phyloP scores from a whole-genome alignment of 164 flowering plant genomes.

The Tetrastigma voinierianum region DNA sequence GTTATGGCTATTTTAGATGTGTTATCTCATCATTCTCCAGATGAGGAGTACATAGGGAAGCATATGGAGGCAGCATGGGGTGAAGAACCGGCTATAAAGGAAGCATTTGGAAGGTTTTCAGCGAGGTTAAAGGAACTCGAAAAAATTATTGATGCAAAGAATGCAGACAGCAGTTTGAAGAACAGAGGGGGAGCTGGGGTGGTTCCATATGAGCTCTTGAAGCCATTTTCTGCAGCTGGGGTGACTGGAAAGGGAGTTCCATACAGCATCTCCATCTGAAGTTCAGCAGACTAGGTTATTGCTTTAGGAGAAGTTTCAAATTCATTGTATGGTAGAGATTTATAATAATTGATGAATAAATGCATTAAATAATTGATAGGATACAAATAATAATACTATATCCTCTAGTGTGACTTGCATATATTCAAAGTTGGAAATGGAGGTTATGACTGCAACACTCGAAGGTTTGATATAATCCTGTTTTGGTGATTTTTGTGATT shows the following conservation, averaged over 20 bases:
- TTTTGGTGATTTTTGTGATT: no score
- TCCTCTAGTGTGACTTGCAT: no score
- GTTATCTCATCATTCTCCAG: constrained; percentile 28
- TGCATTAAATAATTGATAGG: no score
- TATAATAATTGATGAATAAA: no score
- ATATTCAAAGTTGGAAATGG: no score
- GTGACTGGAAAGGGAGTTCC: constrained; percentile 29
- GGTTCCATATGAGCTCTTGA: constrained; percentile 33
- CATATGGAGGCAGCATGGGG: constrained; percentile 22
- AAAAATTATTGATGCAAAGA: constrained; percentile 22
- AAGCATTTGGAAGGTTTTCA: constrained; percentile 23
- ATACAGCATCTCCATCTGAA: constrained; percentile 15
- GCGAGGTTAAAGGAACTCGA: constrained; percentile 25
- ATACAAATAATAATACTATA: no score
- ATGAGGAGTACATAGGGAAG: constrained; percentile 38
- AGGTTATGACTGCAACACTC: no score
- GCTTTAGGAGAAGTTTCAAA: no score
- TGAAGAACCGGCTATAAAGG: constrained; percentile 14
- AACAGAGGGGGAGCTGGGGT: constrained; percentile 38
- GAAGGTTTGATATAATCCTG: no score
- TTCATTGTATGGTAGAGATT: no score
- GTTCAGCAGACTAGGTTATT: neutral
- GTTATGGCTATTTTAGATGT: constrained; percentile 26
- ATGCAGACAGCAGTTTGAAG: constrained; percentile 16
- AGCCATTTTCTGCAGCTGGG: no score